Conservation (phyloP, 441 rosid genomes). For the Erodium moschatum region DNA sequence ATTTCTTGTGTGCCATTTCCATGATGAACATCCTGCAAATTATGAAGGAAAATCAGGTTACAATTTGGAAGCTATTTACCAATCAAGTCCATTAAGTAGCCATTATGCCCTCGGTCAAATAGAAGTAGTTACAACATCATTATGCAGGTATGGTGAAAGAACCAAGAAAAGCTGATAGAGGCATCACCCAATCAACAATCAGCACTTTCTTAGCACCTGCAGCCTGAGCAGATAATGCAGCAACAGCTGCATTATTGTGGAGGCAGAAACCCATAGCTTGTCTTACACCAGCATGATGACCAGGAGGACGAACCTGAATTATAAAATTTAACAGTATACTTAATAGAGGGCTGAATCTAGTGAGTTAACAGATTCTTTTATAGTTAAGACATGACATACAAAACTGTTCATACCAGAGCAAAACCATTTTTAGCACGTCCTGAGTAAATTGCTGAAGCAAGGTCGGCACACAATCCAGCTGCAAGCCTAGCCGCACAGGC, state of each 20-base stretch:
- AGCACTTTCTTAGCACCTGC: slow-evolving; percentile 92
- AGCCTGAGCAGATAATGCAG: slow-evolving; percentile 82
- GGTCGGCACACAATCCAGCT: slow-evolving; percentile 96
- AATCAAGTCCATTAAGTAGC: slow-evolving; percentile 6
- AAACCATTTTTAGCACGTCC: slow-evolving; percentile 82
- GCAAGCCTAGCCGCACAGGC: slow-evolving; percentile 97
- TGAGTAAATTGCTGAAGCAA: slow-evolving; percentile 70
- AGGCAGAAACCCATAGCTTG: slow-evolving; percentile 98
- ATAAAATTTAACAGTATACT: slow-evolving; percentile 1
- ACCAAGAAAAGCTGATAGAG: slow-evolving; percentile 20
- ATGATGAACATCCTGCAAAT: slow-evolving; percentile 91
- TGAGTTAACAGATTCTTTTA: slow-evolving; percentile 10
- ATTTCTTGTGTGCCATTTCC: slow-evolving; percentile 98
- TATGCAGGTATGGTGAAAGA: background rate
- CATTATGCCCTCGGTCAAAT: background rate
- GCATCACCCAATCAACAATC: slow-evolving; percentile 88
- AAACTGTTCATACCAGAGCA: slow-evolving; percentile 64
- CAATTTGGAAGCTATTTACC: slow-evolving; percentile 2
- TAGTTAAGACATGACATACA: slow-evolving; percentile 12
- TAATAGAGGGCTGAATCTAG: slow-evolving; percentile 8
- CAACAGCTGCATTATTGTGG: slow-evolving; percentile 96
- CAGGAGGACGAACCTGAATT: slow-evolving; percentile 90
- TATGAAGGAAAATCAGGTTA: background rate
- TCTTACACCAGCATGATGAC: slow-evolving; percentile 91
- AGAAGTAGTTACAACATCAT: slow-evolving; percentile 12